Conservation (phyloP, 495 filamentous ascomycete species). For the Hamigera avellanea region DNA sequence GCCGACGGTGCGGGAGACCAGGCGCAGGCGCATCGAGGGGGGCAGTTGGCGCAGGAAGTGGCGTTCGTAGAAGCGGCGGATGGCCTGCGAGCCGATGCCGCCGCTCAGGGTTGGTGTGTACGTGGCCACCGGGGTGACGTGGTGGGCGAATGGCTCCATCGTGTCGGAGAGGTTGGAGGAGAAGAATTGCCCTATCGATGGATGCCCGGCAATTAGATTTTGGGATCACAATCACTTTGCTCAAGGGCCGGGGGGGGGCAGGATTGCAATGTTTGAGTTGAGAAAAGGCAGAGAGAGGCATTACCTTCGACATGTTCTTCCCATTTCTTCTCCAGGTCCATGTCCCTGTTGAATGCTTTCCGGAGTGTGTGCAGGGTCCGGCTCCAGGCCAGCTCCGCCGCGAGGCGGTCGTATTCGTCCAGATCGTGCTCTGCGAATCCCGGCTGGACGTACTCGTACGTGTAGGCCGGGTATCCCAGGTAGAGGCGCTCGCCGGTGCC, state of each 20-base stretch:
- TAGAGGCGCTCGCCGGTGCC: constrained; percentile 39
- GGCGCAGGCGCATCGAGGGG: constrained; percentile 51
- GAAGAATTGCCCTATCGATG: constrained; percentile 44
- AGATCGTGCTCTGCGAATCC: constrained; percentile 50
- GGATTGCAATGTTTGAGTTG: too few relatives aligned
- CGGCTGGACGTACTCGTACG: constrained; percentile 32
- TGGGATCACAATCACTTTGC: too few relatives aligned
- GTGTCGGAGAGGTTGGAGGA: constrained; percentile 29
- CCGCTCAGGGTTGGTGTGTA: constrained; percentile 52
- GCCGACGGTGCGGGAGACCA: constrained; percentile 59
- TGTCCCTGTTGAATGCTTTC: constrained; percentile 46
- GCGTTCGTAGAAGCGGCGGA: constrained; percentile 63
- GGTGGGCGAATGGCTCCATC: constrained; percentile 40
- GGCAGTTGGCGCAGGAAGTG: constrained; percentile 66
- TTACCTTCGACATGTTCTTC: constrained; percentile 51
- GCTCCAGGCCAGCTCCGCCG: constrained; percentile 43
- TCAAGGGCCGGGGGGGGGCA: too few relatives aligned
- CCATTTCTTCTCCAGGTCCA: constrained; percentile 45
- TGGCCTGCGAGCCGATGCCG: constrained; percentile 53
- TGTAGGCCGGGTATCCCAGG: constrained; percentile 30
- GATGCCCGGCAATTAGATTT: too few relatives aligned
- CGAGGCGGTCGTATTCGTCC: constrained; percentile 39
- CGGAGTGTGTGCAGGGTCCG: constrained; percentile 38
- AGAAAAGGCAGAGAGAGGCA: too few relatives aligned
- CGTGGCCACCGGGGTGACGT: constrained; percentile 43